Percentiles rank a stretch among this genome's conserved stretches.
phyloP scores from a whole-genome alignment of 805 yeast species.

The Starmerella stigmatis region DNA sequence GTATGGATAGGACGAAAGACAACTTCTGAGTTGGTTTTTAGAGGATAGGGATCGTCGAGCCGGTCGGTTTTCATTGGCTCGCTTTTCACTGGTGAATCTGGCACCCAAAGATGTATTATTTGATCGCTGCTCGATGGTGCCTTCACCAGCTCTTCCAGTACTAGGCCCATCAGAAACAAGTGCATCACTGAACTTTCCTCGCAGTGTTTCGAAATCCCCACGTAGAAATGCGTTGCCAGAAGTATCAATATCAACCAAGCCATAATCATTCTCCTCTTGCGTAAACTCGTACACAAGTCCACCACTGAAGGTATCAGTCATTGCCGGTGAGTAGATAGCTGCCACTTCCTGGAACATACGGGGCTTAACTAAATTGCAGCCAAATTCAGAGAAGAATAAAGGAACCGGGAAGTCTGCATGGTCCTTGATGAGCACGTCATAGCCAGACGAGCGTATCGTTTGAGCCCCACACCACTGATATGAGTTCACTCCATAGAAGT shows the following conservation, averaged over 20 bases:
- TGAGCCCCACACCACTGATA: slow-evolving; percentile 85
- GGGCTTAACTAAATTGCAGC: slow-evolving; percentile 76
- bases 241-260: slow-evolving; percentile 49
- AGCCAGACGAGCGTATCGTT: slow-evolving; percentile 71
- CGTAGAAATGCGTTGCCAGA: slow-evolving; percentile 36
- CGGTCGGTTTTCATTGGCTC: no score
- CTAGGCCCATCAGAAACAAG: background rate
- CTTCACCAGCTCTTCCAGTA: background rate
- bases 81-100: no score
- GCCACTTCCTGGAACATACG: slow-evolving; percentile 67
- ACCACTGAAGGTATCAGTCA: slow-evolving; percentile 73
- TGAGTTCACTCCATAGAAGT: slow-evolving; percentile 72
- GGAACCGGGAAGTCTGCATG: slow-evolving; percentile 63
- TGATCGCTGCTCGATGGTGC: no score
- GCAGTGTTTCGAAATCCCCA: slow-evolving; percentile 45
- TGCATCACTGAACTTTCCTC: slow-evolving; percentile 19
- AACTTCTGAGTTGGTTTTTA: background rate
- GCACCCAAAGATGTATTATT: no score
- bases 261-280: slow-evolving; percentile 71
- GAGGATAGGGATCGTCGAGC: no score
- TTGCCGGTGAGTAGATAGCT: slow-evolving; percentile 55
- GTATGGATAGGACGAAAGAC: slow-evolving; percentile 18
- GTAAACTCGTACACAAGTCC: slow-evolving; percentile 76
- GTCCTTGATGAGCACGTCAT: slow-evolving; percentile 55
- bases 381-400: slow-evolving; percentile 81